A percentile compares a stretch with the other conserved stretches of the same genome.
Conservation (phyloP, 208 protist species). For the Histomonas meleagridis region DNA sequence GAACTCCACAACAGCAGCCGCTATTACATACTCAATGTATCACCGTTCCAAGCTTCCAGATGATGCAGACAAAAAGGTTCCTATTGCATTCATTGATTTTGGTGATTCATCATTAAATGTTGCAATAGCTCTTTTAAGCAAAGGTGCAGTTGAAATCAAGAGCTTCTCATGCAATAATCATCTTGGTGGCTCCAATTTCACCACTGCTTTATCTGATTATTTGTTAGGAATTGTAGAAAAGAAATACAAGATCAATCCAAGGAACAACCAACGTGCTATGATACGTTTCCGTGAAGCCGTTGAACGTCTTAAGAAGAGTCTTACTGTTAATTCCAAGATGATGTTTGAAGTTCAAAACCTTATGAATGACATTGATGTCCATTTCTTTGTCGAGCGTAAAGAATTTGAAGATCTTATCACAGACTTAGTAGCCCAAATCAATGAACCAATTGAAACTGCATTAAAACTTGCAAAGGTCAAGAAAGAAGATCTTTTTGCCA, state of each 20-base stretch:
- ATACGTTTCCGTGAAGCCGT: constrained; percentile 20
- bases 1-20: constrained; percentile 44
- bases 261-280: constrained; percentile 37
- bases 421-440: constrained; percentile 34
- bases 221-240: constrained; percentile 35
- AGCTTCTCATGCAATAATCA: constrained; percentile 21
- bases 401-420: constrained; percentile 40
- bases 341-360: constrained; percentile 42
- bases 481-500: constrained; percentile 41
- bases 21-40: constrained; percentile 42
- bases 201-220: neutral
- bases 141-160: constrained; percentile 42
- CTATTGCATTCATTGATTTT: constrained; percentile 43
- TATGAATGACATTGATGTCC: constrained; percentile 46
- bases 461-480: constrained; percentile 31
- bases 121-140: neutral
- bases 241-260: constrained; percentile 43
- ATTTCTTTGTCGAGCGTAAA: constrained; percentile 35
- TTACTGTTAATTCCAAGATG: constrained; percentile 40
- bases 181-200: constrained; percentile 43
- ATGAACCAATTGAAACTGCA: constrained; percentile 40
- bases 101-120: constrained; percentile 42
- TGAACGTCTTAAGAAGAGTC: constrained; percentile 42
- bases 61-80: neutral
- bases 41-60: constrained; percentile 34